Conservation (phyloP, 2,329 filamentous ascomycete species). For the Pyrenochaeta sp. region DNA sequence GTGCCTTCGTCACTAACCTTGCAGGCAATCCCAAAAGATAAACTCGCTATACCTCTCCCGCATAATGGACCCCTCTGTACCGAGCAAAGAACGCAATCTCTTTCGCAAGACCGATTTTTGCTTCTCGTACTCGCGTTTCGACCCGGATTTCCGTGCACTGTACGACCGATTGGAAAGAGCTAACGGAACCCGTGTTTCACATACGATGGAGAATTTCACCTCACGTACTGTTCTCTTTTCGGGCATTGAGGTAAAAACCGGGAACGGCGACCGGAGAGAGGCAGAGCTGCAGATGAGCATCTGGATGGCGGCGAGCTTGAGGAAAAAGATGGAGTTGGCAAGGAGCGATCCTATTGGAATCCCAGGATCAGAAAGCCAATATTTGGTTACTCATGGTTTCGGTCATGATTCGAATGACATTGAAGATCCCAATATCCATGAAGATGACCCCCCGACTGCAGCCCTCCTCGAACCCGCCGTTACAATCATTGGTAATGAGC, state of each 20-base stretch:
- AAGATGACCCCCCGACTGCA: constrained; percentile 11
- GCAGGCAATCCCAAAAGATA: constrained; percentile 26
- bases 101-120: constrained; percentile 24
- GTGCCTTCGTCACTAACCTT: not conserved
- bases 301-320: constrained; percentile 24
- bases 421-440: no score
- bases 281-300: constrained; percentile 26
- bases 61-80: constrained; percentile 9
- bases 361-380: no score
- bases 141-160: constrained; percentile 18
- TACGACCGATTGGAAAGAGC: constrained; percentile 19
- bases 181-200: constrained; percentile 14
- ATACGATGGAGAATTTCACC: constrained; percentile 21
- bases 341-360: constrained; percentile 4
- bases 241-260: constrained; percentile 22
- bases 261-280: constrained; percentile 17
- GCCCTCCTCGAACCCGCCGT: constrained; percentile 21
- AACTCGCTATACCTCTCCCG: constrained; percentile 23
- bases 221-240: constrained; percentile 24
- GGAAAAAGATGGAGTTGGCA: constrained; percentile 26
- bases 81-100: constrained; percentile 11
- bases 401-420: no score
- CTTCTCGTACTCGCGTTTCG: constrained; percentile 26
- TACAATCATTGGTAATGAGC: constrained; percentile 24
- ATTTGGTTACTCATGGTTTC: no score